phyloP scores from a whole-genome alignment of 768 basidiomycete genomes.

The Hericium erinaceus region DNA sequence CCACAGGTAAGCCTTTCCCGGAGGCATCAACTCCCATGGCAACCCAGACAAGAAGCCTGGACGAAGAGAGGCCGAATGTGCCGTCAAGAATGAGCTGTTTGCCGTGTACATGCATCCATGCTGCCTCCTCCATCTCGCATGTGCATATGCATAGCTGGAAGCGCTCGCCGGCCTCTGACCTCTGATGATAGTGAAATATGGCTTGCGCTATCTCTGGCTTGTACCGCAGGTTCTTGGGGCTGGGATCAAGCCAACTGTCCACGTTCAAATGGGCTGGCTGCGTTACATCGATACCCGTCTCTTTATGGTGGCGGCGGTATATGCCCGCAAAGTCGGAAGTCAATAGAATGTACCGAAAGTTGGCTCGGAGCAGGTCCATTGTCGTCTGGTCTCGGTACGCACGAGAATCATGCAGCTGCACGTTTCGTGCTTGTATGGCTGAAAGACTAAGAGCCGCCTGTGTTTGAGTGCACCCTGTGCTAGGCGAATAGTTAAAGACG shows the following conservation, averaged over 20 bases:
- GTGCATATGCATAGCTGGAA: slow-evolving; percentile 26
- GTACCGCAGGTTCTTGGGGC: slow-evolving; percentile 6
- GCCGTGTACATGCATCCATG: slow-evolving; percentile 16
- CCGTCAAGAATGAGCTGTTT: slow-evolving; percentile 13
- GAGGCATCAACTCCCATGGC: slow-evolving; percentile 23
- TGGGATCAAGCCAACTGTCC: slow-evolving; percentile 17
- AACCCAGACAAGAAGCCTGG: slow-evolving; percentile 21
- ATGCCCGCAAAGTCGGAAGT: slow-evolving; percentile 14
- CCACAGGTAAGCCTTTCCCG: slow-evolving; percentile 21
- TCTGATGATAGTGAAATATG: slow-evolving; percentile 21
- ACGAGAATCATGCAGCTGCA: neutral
- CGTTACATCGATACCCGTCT: slow-evolving; percentile 8
- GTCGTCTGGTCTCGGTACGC: slow-evolving; percentile 1
- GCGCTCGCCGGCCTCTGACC: slow-evolving; percentile 14
- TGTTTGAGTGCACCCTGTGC: neutral
- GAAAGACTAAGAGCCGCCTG: neutral
- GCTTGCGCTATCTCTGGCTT: slow-evolving; percentile 7
- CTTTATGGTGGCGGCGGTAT: slow-evolving; percentile 16
- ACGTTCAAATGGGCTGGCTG: slow-evolving; percentile 13
- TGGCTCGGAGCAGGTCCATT: neutral
- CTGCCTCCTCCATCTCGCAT: slow-evolving; percentile 12
- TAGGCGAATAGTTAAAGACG: neutral
- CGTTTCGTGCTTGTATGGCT: slow-evolving; percentile 2
- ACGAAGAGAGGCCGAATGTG: slow-evolving; percentile 14
- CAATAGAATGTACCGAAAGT: slow-evolving; percentile 15